phyloP scores from a whole-genome alignment of 2,329 filamentous ascomycete genomes.

The Rhexocercosporidium sp. region DNA sequence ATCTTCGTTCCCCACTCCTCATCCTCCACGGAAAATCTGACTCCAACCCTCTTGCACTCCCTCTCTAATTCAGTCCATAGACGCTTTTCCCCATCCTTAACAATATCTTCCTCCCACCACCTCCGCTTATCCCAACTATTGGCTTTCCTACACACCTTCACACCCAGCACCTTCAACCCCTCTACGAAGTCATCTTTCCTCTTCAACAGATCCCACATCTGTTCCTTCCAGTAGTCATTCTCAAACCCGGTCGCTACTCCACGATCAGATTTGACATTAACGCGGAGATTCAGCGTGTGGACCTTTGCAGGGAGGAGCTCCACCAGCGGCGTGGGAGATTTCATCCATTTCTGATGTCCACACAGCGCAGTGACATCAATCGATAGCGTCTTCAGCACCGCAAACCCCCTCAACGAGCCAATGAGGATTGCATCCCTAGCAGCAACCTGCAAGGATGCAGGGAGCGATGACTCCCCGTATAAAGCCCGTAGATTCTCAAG shows the following conservation, averaged over 20 bases:
- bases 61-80: neutral
- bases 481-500: neutral
- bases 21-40: conserved; percentile 2
- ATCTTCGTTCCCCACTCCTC: conserved; percentile 7
- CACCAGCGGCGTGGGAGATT: conserved; percentile 7
- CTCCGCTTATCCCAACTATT: neutral
- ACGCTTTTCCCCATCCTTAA: neutral
- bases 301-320: conserved; percentile 19
- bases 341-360: conserved; percentile 23
- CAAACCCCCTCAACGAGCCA: conserved; percentile 22
- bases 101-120: neutral
- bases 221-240: conserved; percentile 9
- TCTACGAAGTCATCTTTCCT: neutral
- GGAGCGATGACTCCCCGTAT: neutral
- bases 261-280: neutral
- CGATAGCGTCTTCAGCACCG: conserved; percentile 8
- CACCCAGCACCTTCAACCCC: conserved; percentile 3
- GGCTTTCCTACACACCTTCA: neutral
- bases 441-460: neutral
- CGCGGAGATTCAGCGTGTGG: conserved; percentile 10
- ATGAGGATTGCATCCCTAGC: conserved; percentile 12
- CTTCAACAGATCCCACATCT: conserved; percentile 6
- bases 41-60: conserved; percentile 4
- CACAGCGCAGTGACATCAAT: conserved; percentile 24
- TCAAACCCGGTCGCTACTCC: neutral